Evolutionary conservation across 2,329 filamentous ascomycete genomes (phyloP), one percentile per base, ranked within the genome.

Genomic region (Fusarium compactum): DNA sequence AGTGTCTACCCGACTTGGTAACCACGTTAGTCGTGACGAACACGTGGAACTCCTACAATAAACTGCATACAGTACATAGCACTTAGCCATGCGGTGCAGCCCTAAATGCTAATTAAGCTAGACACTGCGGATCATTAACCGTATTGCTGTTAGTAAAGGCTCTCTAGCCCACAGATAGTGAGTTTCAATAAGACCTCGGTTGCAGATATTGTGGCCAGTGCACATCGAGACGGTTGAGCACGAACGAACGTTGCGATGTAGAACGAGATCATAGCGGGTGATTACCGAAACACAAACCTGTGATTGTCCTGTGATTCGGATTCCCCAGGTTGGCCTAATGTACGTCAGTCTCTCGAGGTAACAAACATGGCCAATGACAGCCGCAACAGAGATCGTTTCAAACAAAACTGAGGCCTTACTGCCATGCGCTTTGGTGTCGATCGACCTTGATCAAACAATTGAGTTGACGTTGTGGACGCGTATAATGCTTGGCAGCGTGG

Each of bases 181-280:
- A 44, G 63, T 67, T 66, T 67, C 63, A 66, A 62, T 27, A 38
- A 32, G 30, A 25, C 50, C 40, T 67, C 62, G 63, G 55, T 38
- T 66, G 40, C 55, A 66, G 38, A 48, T 48, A 44, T 43, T 30
- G 44, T 45, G 34, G 34, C 32, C 20, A 65, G 30, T 41, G 30
- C 9, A 30, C 54, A 25, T 27, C 24, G 32, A 25, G 12, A 41
- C 34, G 32, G 22, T n/a, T 27, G 50, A 52, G 34, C 50, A 38
- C 50, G 20, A 38, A 29, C 30, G 25, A n/a, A 38, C 18, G 10
- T n/a, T 38, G 18, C 34, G 34, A 25, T 29, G 25, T 25, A 15
- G 40, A 16, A 38, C 24, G 10, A 51, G 44, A 41, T 29, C 32
- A 52, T 27, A 38, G 18, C 15, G 32, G 43, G 45, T 47, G 50